phyloP scores from a whole-genome alignment of 208 protist genomes.

The Eutreptiella sp. region DNA sequence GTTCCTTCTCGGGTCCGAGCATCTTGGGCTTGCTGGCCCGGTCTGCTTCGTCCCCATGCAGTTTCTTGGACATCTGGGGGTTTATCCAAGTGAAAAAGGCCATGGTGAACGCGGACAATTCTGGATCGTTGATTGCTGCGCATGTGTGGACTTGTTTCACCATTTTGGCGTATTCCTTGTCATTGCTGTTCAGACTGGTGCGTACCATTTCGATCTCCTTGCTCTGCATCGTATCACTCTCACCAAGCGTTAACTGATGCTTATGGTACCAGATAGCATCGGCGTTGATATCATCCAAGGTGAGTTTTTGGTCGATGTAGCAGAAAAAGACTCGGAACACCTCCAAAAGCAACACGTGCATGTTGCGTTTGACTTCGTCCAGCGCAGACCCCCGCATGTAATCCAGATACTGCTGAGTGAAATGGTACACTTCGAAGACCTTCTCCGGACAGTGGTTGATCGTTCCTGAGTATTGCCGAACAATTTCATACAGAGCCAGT shows the following conservation, averaged over 20 bases:
- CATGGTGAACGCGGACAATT: neutral
- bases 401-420: constrained; percentile 19
- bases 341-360: constrained; percentile 20
- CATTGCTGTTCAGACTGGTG: neutral
- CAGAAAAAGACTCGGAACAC: constrained; percentile 20
- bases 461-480: constrained; percentile 24
- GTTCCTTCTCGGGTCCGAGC: no score
- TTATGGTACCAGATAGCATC: constrained; percentile 11
- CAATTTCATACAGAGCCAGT: constrained; percentile 13
- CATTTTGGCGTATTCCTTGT: constrained; percentile 6
- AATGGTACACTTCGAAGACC: constrained; percentile 24
- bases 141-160: constrained; percentile 25
- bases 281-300: constrained; percentile 26
- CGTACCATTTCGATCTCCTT: constrained; percentile 9
- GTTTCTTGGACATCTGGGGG: no score
- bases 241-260: neutral
- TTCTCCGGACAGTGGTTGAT: constrained; percentile 28
- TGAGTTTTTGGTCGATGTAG: constrained; percentile 22
- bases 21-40: no score
- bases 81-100: no score
- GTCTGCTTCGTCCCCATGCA: no score
- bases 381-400: neutral
- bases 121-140: constrained; percentile 6
- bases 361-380: constrained; percentile 6
- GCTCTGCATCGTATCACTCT: neutral